Evolutionary conservation across 129 eudicot genomes (phyloP).

Genomic region (Silybum marianum): DNA sequence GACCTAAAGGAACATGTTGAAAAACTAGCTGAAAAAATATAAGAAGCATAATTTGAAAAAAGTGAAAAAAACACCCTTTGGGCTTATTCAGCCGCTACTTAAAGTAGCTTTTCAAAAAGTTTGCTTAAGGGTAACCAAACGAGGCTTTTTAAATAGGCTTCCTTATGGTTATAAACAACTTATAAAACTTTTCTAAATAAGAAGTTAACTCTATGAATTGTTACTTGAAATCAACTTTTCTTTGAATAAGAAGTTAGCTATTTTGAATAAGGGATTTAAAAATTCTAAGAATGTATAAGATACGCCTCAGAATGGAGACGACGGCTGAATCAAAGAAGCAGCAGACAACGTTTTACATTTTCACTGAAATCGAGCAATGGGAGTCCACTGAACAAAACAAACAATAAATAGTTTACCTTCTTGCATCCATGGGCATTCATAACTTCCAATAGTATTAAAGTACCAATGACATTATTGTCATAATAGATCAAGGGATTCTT

Average conservation of each 20-base stretch:
- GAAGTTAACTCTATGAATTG: neutral
- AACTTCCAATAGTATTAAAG: constrained; percentile 80
- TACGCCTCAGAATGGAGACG: neutral
- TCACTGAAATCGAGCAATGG: neutral
- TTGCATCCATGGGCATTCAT: constrained; percentile 95
- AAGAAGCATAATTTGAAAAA: neutral
- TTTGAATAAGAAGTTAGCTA: neutral
- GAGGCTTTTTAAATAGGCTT: neutral
- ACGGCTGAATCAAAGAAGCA: neutral
- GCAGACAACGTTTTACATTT: neutral
- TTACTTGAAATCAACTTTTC: neutral
- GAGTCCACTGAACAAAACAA: neutral
- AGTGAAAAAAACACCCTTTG: neutral
- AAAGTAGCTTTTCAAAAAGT: neutral
- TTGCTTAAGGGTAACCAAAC: neutral
- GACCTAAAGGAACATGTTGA: neutral
- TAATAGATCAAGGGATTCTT: constrained; percentile 80
- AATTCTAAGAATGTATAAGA: neutral
- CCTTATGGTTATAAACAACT: neutral
- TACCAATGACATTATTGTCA: constrained; percentile 76
- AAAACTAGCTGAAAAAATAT: neutral
- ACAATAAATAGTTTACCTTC: constrained; percentile 48
- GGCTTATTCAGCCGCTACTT: neutral
- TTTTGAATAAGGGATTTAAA: neutral
- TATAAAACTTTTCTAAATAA: neutral